Percentiles rank a stretch among this genome's conserved stretches.
Evolutionary conservation across 1,284 basidiomycete species (phyloP).

Genomic region (Coniferiporia weirii): DNA sequence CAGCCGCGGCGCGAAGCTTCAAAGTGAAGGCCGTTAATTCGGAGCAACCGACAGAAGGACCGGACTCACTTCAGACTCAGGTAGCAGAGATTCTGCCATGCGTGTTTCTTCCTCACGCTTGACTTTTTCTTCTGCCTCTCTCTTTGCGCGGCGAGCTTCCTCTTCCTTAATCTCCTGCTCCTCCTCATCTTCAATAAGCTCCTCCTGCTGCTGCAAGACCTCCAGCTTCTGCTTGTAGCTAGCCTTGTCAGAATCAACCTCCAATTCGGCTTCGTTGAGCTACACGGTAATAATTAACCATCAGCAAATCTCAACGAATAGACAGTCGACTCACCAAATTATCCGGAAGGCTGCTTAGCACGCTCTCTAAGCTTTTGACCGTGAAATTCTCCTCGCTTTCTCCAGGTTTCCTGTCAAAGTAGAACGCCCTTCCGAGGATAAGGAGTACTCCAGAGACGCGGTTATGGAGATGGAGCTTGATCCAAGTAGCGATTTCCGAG

Average conservation of each 20-base stretch:
- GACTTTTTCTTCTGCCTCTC: conserved; percentile 63
- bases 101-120: conserved; percentile 58
- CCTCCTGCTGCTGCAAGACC: conserved; percentile 96
- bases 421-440: conserved; percentile 90
- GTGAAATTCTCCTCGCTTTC: conserved; percentile 74
- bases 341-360: conserved; percentile 91
- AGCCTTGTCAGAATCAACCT: conserved; percentile 89
- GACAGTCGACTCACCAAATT: conserved; percentile 63
- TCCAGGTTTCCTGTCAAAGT: conserved; percentile 77
- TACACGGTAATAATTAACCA: conserved; percentile 28
- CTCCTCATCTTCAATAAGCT: conserved; percentile 98
- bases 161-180: conserved; percentile 97
- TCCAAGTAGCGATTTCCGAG: conserved; percentile 92
- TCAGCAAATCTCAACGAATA: conserved; percentile 1
- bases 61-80: conserved; percentile 66
- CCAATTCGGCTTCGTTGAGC: conserved; percentile 95
- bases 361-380: conserved; percentile 76
- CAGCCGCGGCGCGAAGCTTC: conserved; percentile 2
- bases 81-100: conserved; percentile 69
- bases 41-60: conserved; percentile 4
- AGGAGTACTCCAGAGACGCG: conserved; percentile 92
- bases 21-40: conserved; percentile 1
- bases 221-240: conserved; percentile 98
- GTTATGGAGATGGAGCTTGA: conserved; percentile 84
- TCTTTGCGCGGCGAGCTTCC: conserved; percentile 81